Conservation (phyloP, 306 rosid species). For the Acacia acuminata region DNA sequence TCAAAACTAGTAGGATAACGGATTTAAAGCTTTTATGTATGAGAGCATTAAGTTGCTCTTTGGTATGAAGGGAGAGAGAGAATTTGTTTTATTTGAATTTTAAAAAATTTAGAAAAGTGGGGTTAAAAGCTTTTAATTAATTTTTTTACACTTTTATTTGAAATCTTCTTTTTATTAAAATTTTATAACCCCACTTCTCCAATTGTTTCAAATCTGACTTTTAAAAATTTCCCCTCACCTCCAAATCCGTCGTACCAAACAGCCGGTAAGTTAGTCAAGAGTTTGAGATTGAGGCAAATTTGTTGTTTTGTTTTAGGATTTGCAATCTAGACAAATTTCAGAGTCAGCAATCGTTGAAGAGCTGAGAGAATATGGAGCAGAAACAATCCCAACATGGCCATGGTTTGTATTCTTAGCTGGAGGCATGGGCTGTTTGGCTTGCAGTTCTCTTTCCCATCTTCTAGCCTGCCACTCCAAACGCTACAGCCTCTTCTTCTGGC, state of each 20-base stretch:
- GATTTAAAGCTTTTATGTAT: neutral
- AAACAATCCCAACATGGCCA: slow-evolving; percentile 72
- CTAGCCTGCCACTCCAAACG: slow-evolving; percentile 81
- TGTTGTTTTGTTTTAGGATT: slow-evolving; percentile 39
- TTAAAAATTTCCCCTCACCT: too few relatives aligned
- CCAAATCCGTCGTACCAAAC: too few relatives aligned
- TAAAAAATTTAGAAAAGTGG: too few relatives aligned
- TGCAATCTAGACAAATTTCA: slow-evolving; percentile 40
- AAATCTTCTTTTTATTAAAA: too few relatives aligned
- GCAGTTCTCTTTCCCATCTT: slow-evolving; percentile 85
- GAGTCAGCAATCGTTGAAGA: slow-evolving; percentile 31
- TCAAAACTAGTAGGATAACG: neutral
- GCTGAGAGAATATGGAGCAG: slow-evolving; percentile 28
- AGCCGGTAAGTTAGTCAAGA: neutral
- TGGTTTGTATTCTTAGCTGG: slow-evolving; percentile 84
- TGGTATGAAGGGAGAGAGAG: too few relatives aligned
- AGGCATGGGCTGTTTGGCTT: slow-evolving; percentile 83
- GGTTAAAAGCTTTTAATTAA: too few relatives aligned
- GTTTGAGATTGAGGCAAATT: neutral
- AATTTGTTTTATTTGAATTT: too few relatives aligned
- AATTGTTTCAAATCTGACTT: too few relatives aligned
- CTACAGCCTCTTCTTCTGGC: slow-evolving; percentile 81
- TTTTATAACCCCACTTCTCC: too few relatives aligned
- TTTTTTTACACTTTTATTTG: too few relatives aligned
- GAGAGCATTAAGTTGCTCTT: neutral